Conservation (phyloP, 2,329 filamentous ascomycete genomes). For the Penicillium sp. region DNA sequence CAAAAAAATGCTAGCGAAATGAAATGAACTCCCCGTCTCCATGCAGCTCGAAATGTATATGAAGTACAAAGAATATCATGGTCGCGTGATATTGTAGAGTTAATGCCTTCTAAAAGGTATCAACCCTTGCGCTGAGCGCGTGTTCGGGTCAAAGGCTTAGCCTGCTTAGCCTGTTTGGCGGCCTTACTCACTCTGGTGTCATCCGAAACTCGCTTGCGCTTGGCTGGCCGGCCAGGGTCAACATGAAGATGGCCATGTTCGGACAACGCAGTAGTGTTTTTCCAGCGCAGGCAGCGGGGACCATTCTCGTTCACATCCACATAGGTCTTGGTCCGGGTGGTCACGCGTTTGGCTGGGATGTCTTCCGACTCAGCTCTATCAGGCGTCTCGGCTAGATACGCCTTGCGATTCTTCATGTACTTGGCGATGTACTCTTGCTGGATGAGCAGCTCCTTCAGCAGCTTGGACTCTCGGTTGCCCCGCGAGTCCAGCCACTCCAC, state of each 20-base stretch:
- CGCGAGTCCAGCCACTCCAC: conserved; percentile 86
- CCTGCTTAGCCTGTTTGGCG: conserved; percentile 49
- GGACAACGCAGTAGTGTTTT: conserved; percentile 59
- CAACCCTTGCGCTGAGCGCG: conserved; percentile 39
- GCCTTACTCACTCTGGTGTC: conserved; percentile 41
- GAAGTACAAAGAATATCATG: conserved; percentile 18
- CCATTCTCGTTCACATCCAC: conserved; percentile 54
- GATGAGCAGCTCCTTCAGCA: conserved; percentile 78
- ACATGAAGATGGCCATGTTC: conserved; percentile 60
- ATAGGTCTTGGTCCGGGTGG: conserved; percentile 62
- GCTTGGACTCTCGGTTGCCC: conserved; percentile 78
- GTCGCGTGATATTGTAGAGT: conserved; percentile 14
- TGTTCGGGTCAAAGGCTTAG: conserved; percentile 52
- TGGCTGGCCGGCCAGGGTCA: conserved; percentile 54
- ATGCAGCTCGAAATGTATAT: conserved; percentile 22
- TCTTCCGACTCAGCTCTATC: conserved; percentile 50
- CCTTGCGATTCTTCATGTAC: conserved; percentile 76
- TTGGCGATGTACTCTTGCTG: conserved; percentile 73
- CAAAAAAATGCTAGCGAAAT: background rate
- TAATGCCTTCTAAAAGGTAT: background rate
- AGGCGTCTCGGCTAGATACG: conserved; percentile 62
- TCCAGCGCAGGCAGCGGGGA: conserved; percentile 61
- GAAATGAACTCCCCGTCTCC: conserved; percentile 12
- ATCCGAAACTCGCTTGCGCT: conserved; percentile 48
- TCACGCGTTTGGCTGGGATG: conserved; percentile 53